phyloP scores from a whole-genome alignment of 805 yeast genomes.

The Cyberlindnera saturnus region DNA sequence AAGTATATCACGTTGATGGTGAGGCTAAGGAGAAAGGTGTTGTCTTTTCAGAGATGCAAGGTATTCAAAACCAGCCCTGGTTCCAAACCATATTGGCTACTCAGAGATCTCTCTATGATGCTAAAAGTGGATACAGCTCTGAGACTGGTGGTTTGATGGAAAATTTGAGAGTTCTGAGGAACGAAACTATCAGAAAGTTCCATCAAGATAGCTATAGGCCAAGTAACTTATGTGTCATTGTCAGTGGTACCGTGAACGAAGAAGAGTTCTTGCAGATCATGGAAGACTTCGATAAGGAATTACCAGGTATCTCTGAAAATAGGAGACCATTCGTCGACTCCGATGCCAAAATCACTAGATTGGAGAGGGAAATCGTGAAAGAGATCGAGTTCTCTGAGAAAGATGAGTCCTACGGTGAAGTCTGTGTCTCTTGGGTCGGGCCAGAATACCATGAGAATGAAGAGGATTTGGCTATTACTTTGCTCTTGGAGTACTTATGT shows the following conservation, averaged over 20 bases:
- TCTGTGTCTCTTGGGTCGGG: constrained; percentile 75
- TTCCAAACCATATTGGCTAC: constrained; percentile 55
- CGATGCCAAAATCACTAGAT: constrained; percentile 33
- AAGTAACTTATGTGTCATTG: constrained; percentile 74
- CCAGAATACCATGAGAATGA: constrained; percentile 51
- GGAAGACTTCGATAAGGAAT: constrained; percentile 51
- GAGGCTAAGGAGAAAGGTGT: constrained; percentile 91
- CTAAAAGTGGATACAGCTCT: constrained; percentile 75
- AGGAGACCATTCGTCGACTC: constrained; percentile 79
- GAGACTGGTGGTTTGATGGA: constrained; percentile 91
- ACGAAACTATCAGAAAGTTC: constrained; percentile 68
- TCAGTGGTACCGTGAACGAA: constrained; percentile 83
- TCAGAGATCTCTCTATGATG: constrained; percentile 49
- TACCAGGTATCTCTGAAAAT: constrained; percentile 29
- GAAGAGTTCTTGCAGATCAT: constrained; percentile 58
- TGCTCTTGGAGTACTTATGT: constrained; percentile 68
- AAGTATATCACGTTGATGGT: constrained; percentile 92
- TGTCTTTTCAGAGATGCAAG: constrained; percentile 96
- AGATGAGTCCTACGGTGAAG: constrained; percentile 79
- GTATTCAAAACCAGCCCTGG: constrained; percentile 74
- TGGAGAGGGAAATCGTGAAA: constrained; percentile 32
- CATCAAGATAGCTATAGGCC: constrained; percentile 72
- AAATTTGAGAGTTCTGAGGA: constrained; percentile 67
- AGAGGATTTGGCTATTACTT: constrained; percentile 61
- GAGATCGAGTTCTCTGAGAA: constrained; percentile 79